phyloP scores from a whole-genome alignment of 2,329 filamentous ascomycete genomes.

The Beauveria sp. region DNA sequence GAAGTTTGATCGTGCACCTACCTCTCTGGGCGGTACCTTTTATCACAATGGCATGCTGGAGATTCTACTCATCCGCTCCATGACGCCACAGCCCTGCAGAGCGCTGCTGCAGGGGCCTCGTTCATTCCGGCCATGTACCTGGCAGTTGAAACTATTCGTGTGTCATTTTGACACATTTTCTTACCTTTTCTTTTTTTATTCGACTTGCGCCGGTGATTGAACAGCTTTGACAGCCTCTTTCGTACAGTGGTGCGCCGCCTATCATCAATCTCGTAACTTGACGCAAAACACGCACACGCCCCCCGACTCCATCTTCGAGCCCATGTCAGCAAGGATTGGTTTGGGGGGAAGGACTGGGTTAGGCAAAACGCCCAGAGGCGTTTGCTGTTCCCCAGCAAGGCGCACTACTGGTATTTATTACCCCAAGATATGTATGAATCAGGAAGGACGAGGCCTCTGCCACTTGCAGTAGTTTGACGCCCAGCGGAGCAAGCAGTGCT shows the following conservation, averaged over 20 bases:
- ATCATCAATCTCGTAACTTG: background rate
- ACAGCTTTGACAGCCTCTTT: background rate
- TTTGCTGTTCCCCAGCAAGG: background rate
- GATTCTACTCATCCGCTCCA: background rate
- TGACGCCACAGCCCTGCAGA: background rate
- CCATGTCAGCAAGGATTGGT: background rate
- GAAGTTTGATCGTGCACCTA: background rate
- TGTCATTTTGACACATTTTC: background rate
- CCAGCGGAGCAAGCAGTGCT: background rate
- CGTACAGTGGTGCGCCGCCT: background rate
- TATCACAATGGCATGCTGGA: background rate
- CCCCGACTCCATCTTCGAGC: background rate
- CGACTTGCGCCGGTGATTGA: too few species aligned
- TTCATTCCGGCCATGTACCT: background rate
- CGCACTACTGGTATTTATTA: background rate
- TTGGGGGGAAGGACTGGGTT: background rate
- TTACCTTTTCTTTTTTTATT: background rate
- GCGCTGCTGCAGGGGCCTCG: background rate
- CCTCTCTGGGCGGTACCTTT: conserved; percentile 1
- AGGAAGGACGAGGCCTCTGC: background rate
- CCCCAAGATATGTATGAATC: conserved; percentile 6
- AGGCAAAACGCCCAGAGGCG: background rate
- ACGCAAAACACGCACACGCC: background rate
- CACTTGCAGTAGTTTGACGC: background rate
- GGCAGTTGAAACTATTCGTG: too few species aligned